phyloP scores from a whole-genome alignment of 208 protist genomes.

The Leptomonas pyrrhocoris region DNA sequence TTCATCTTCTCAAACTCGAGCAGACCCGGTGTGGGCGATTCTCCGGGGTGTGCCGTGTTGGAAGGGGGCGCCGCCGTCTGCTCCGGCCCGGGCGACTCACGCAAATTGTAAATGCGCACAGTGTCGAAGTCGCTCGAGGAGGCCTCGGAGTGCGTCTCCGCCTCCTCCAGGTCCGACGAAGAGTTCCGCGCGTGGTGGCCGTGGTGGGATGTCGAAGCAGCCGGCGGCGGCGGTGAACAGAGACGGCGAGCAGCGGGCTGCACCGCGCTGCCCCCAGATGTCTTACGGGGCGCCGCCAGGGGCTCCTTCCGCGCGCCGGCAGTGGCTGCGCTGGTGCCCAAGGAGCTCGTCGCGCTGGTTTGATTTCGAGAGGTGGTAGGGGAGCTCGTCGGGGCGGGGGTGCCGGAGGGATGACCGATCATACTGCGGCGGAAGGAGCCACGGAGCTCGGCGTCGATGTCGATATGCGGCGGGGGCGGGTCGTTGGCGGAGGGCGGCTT shows the following conservation, averaged over 20 bases:
- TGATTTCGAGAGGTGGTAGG: background rate
- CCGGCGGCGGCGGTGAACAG: slow-evolving; percentile 12
- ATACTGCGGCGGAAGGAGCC: slow-evolving; percentile 36
- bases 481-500: slow-evolving; percentile 32
- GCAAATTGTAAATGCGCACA: slow-evolving; percentile 36
- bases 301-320: background rate
- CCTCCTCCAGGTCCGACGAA: slow-evolving; percentile 28
- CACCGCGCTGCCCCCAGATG: background rate
- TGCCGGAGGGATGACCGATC: slow-evolving; percentile 20
- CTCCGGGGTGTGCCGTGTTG: slow-evolving; percentile 5
- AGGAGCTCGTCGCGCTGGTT: background rate
- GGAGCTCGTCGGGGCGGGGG: background rate
- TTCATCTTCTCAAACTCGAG: slow-evolving; percentile 84
- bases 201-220: background rate
- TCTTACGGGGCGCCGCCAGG: background rate
- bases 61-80: background rate
- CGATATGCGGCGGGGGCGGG: slow-evolving; percentile 19
- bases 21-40: slow-evolving; percentile 38
- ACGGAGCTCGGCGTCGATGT: slow-evolving; percentile 33
- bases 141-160: slow-evolving; percentile 33
- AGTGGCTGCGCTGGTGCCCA: background rate
- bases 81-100: slow-evolving; percentile 10
- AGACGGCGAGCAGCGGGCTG: slow-evolving; percentile 12
- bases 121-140: slow-evolving; percentile 54
- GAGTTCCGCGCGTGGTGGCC: slow-evolving; percentile 10